Percentiles rank a stretch among this genome's conserved stretches.
Conservation (phyloP, 768 basidiomycete genomes). For the Clavaria fumosa region DNA sequence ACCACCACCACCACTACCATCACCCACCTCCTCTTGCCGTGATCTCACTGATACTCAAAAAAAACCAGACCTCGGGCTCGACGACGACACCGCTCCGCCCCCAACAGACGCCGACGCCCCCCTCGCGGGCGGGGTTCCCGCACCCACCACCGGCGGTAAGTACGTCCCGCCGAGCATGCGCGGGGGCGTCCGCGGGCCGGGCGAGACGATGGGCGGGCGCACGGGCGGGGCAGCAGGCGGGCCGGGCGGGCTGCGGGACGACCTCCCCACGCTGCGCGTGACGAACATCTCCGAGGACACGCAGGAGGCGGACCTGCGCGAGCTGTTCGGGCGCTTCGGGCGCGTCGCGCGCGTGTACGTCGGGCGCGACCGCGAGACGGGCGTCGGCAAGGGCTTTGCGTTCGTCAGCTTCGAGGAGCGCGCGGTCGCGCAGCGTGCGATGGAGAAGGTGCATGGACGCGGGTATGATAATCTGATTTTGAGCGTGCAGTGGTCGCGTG, state of each 20-base stretch:
- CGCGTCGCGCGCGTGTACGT: slow-evolving; percentile 84
- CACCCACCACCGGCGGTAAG: slow-evolving; percentile 44
- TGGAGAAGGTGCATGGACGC: slow-evolving; percentile 82
- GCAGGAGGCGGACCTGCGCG: slow-evolving; percentile 84
- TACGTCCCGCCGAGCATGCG: slow-evolving; percentile 95
- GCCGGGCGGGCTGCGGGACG: slow-evolving; percentile 56
- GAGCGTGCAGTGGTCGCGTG: slow-evolving; percentile 48
- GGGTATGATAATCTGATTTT: slow-evolving; percentile 88
- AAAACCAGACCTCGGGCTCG: too few relatives aligned
- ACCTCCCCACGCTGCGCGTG: slow-evolving; percentile 90
- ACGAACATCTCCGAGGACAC: slow-evolving; percentile 96
- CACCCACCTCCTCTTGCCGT: slow-evolving; percentile 16
- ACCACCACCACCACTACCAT: not conserved
- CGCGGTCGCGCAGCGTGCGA: slow-evolving; percentile 67
- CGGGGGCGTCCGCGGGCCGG: slow-evolving; percentile 45
- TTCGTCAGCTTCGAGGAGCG: slow-evolving; percentile 91
- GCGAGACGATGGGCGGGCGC: slow-evolving; percentile 62
- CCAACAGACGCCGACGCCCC: slow-evolving; percentile 16
- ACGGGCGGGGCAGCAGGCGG: slow-evolving; percentile 65
- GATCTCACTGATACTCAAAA: slow-evolving; percentile 28
- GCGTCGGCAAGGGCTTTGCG: slow-evolving; percentile 90
- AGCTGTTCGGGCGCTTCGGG: slow-evolving; percentile 78
- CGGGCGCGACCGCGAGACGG: slow-evolving; percentile 87
- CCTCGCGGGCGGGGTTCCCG: slow-evolving; percentile 14
- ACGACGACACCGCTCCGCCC: slow-evolving; percentile 21